Conservation (phyloP, 2,329 filamentous ascomycete genomes). For the Sphaceloma murrayae region DNA sequence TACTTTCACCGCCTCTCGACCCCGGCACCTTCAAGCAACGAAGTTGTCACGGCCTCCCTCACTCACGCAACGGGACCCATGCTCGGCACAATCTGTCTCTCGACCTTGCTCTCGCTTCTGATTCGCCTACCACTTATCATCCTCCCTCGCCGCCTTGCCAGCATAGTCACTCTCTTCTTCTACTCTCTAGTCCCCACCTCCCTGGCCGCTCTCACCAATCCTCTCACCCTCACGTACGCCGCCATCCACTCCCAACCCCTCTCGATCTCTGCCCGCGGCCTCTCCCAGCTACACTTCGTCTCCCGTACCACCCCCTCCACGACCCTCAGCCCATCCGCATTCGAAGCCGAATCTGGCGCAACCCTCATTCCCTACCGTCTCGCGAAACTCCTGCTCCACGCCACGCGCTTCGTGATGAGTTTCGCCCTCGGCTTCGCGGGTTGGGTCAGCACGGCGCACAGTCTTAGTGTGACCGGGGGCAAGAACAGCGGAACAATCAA, state of each 20-base stretch:
- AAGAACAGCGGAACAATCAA: conserved; percentile 35
- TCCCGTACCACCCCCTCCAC: conserved; percentile 64
- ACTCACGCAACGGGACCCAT: conserved; percentile 74
- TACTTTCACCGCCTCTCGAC: conserved; percentile 89
- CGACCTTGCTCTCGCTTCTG: conserved; percentile 68
- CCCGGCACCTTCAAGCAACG: conserved; percentile 64
- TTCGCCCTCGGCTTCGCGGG: conserved; percentile 83
- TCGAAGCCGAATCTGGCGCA: conserved; percentile 32
- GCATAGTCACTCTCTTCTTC: conserved; percentile 58
- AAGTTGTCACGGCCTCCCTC: conserved; percentile 75
- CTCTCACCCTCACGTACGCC: conserved; percentile 81
- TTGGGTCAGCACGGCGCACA: conserved; percentile 89
- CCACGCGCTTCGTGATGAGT: conserved; percentile 84
- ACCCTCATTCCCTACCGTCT: conserved; percentile 78
- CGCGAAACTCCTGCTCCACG: conserved; percentile 82
- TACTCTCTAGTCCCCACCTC: conserved; percentile 78
- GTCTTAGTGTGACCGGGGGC: conserved; percentile 54
- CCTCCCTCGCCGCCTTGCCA: conserved; percentile 65
- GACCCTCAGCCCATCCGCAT: conserved; percentile 39
- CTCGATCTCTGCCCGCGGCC: conserved; percentile 62
- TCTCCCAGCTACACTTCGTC: conserved; percentile 76
- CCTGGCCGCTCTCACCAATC: conserved; percentile 78
- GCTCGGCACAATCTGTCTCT: conserved; percentile 86
- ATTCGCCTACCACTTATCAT: conserved; percentile 78
- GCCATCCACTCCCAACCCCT: conserved; percentile 87